These are phyloP conservation scores for Saccharomycopsis malanga DNA, from an alignment of 805 yeast genomes.

Conservation along the genomic window DNA sequence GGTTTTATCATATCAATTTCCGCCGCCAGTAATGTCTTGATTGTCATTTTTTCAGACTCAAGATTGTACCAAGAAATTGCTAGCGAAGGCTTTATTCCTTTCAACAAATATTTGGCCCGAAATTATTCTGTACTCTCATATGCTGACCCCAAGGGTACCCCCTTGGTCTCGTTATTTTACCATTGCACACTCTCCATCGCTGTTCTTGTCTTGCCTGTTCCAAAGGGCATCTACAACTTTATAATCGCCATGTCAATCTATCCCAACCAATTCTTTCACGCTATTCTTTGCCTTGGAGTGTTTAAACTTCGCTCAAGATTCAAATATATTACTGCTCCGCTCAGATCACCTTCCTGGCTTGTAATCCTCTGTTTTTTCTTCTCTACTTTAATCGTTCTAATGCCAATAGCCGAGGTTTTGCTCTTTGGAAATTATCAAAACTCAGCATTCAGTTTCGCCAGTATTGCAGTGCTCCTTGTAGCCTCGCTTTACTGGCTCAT, in stretches of 20 bases:
- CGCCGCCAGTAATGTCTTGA: conserved; percentile 55
- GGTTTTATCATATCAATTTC: conserved; percentile 51
- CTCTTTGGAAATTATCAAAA: neutral
- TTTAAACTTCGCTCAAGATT: conserved; percentile 37
- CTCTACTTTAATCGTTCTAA: conserved; percentile 9
- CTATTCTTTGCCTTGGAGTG: conserved; percentile 42
- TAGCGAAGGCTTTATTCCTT: conserved; percentile 56
- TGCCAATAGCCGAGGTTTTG: conserved; percentile 8
- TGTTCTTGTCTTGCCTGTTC: conserved; percentile 3
- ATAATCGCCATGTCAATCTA: conserved; percentile 29
- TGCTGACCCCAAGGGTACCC: conserved; percentile 33
- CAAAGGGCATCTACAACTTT: conserved; percentile 24
- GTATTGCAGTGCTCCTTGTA: conserved; percentile 4
- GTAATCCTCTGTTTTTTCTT: conserved; percentile 10
- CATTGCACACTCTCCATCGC: conserved; percentile 28
- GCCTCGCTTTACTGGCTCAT: conserved; percentile 13
- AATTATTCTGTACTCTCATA: conserved; percentile 37
- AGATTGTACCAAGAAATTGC: conserved; percentile 59
- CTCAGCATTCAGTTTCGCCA: conserved; percentile 8
- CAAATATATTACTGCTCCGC: conserved; percentile 39
- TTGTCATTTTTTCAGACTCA: conserved; percentile 51
- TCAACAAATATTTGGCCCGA: conserved; percentile 41
- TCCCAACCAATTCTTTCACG: conserved; percentile 34
- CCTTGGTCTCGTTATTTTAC: conserved; percentile 39
- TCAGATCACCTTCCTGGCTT: conserved; percentile 29